phyloP scores from a whole-genome alignment of 352 stramenopile genomes.

The Phytophthora quininea region DNA sequence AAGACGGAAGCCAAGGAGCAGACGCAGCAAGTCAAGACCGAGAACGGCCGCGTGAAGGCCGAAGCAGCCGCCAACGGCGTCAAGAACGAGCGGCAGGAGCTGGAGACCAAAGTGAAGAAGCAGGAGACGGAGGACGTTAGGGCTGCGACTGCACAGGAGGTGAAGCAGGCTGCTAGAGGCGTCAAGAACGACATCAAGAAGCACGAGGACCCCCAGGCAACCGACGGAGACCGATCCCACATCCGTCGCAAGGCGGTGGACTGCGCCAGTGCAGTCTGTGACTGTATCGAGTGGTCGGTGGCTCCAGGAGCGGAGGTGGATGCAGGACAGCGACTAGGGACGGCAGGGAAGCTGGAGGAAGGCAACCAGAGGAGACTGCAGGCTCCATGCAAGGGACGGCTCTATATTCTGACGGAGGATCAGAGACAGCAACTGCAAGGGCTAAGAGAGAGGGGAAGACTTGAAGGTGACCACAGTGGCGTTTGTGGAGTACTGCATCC shows the following conservation, averaged over 20 bases:
- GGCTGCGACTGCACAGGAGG: neutral
- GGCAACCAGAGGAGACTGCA: slow-evolving; percentile 60
- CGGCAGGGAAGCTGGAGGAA: slow-evolving; percentile 57
- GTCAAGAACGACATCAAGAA: slow-evolving; percentile 20
- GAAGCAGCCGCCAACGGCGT: slow-evolving; percentile 15
- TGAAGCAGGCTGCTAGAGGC: neutral
- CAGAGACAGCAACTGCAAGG: slow-evolving; percentile 16
- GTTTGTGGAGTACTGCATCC: slow-evolving; percentile 82
- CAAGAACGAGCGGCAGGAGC: slow-evolving; percentile 26
- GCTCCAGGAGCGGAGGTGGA: slow-evolving; percentile 57
- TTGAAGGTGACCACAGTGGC: slow-evolving; percentile 39
- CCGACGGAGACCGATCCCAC: slow-evolving; percentile 40
- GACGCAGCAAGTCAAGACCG: slow-evolving; percentile 11
- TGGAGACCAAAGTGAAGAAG: slow-evolving; percentile 28
- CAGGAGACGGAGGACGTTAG: slow-evolving; percentile 11
- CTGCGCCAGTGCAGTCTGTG: slow-evolving; percentile 41
- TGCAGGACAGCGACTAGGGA: slow-evolving; percentile 59
- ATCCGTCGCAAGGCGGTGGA: slow-evolving; percentile 61
- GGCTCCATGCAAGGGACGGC: slow-evolving; percentile 93
- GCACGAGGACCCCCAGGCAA: slow-evolving; percentile 19
- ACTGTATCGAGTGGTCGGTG: slow-evolving; percentile 54
- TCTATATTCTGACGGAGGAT: slow-evolving; percentile 42
- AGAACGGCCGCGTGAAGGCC: slow-evolving; percentile 27
- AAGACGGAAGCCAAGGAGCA: slow-evolving; percentile 24
- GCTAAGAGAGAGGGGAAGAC: slow-evolving; percentile 4